Base-by-base conservation (phyloP, 2,329 filamentous ascomycete genomes). In the Fusarium sp. region DNA sequence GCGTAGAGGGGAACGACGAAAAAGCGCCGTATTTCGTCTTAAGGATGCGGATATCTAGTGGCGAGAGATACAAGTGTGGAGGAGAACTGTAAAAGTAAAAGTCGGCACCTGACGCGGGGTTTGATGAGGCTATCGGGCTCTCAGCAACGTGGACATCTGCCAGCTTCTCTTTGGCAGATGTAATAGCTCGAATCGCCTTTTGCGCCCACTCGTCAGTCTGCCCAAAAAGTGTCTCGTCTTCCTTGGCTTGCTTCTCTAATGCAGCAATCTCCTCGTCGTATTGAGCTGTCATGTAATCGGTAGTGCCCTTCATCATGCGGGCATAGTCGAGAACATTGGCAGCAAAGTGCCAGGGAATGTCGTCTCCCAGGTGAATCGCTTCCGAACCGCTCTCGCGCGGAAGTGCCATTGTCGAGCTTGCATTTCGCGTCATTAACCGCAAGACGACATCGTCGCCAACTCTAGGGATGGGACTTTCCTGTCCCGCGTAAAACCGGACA, bases 261-360 rank as follows among this genome's bases (percentile, higher is more conserved):
- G 91, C 88, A 35, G 84, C 79, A 32, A 97, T 88, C 72, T 98
- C 94, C 33, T 85, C 79, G 61, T 96, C 87, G 67, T 89, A 94
- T 71, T 98, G 91, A 49, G 86, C 82, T 11, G 80, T 73, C 89
- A 99, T 94, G 72, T 99, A 99, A 31, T 90, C 88, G 68, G 90
- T 87, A 5, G 92, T 94, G 7, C 93, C 95, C 73, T 94, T 96
- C 91, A 99, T 97, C 51, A 98, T 89, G 35, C 93, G 87, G 14
- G 93, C 92, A 75, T 97, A 99, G 73, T 99, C 95, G 72, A 96
- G 84, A 32, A 97, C 93, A 69, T 97, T 96, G 9, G 92, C 93
- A 6, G 92, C 92, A 76, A 95, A 93, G 74, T 96, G 92, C 95
- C 95, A 99, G 0, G 95, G 95, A 32, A 98, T 86, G 69, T 93